These are phyloP conservation scores for Cephaloascus albidus DNA, from an alignment of 805 yeast genomes.

Conservation along the genomic window DNA sequence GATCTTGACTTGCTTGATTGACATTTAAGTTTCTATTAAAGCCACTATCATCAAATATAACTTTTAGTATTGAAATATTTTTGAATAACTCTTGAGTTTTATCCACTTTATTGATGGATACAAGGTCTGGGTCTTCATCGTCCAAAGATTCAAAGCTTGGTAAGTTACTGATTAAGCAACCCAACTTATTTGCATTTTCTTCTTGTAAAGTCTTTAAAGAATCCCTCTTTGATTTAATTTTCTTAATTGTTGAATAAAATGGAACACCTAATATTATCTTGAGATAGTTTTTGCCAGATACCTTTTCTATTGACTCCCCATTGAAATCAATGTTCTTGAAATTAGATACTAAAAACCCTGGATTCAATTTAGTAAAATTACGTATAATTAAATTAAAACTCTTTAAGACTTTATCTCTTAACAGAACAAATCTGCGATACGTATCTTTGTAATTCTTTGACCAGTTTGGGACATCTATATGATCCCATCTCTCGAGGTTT, in stretches of 20 bases:
- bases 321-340: slow-evolving; percentile 6
- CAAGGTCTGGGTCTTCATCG: too few species aligned
- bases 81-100: background rate
- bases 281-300: slow-evolving; percentile 8
- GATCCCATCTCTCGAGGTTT: slow-evolving; percentile 6
- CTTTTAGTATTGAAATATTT: slow-evolving; percentile 1
- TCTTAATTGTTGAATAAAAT: slow-evolving; percentile 17
- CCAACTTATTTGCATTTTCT: slow-evolving; percentile 22
- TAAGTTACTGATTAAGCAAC: slow-evolving; percentile 19
- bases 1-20: background rate
- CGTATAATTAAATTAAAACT: slow-evolving; percentile 1
- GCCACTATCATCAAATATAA: slow-evolving; percentile 1
- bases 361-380: slow-evolving; percentile 4
- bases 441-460: slow-evolving; percentile 3
- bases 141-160: slow-evolving; percentile 13
- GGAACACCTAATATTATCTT: slow-evolving; percentile 25
- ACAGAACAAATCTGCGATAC: slow-evolving; percentile 6
- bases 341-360: slow-evolving; percentile 13
- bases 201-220: slow-evolving; percentile 10
- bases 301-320: slow-evolving; percentile 1
- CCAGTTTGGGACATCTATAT: slow-evolving; percentile 12
- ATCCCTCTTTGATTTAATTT: slow-evolving; percentile 12
- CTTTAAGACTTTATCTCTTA: slow-evolving; percentile 6
- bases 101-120: too few species aligned
- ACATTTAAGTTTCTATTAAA: background rate